These are phyloP conservation scores for Isabelozyma rhagii DNA, from an alignment of 805 yeast genomes.

Conservation along the genomic window DNA sequence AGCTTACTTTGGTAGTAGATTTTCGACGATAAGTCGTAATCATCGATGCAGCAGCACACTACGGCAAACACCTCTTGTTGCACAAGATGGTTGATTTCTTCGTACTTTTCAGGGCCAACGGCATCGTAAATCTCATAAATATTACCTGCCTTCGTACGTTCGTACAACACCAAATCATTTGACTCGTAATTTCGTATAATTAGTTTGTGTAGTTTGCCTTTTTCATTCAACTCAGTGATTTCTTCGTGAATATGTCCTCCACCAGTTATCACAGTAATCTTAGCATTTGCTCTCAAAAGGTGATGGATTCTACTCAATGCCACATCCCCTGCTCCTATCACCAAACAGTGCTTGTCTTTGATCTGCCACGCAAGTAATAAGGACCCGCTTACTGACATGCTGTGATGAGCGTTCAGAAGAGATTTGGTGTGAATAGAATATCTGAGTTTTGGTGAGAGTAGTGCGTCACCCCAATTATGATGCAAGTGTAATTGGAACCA, in stretches of 20 bases:
- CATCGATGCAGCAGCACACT: slow-evolving; percentile 75
- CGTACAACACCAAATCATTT: slow-evolving; percentile 51
- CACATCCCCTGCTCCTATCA: slow-evolving; percentile 78
- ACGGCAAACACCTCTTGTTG: slow-evolving; percentile 48
- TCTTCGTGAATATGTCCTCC: slow-evolving; percentile 24
- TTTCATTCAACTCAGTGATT: slow-evolving; percentile 17
- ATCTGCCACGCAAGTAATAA: slow-evolving; percentile 75
- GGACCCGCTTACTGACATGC: slow-evolving; percentile 16
- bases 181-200: slow-evolving; percentile 42
- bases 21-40: slow-evolving; percentile 53
- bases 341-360: slow-evolving; percentile 59
- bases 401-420: background rate
- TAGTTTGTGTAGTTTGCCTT: slow-evolving; percentile 44
- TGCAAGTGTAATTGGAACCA: no score
- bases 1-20: slow-evolving; percentile 51
- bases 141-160: slow-evolving; percentile 12
- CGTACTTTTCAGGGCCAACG: slow-evolving; percentile 14
- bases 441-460: background rate
- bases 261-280: slow-evolving; percentile 61
- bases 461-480: background rate
- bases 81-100: slow-evolving; percentile 30
- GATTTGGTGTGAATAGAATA: background rate
- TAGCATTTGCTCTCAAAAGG: slow-evolving; percentile 66
- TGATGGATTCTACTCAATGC: slow-evolving; percentile 69
- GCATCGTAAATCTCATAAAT: slow-evolving; percentile 14